Conservation (phyloP, 441 rosid species). For the Bocquillonia castaneifolia region DNA sequence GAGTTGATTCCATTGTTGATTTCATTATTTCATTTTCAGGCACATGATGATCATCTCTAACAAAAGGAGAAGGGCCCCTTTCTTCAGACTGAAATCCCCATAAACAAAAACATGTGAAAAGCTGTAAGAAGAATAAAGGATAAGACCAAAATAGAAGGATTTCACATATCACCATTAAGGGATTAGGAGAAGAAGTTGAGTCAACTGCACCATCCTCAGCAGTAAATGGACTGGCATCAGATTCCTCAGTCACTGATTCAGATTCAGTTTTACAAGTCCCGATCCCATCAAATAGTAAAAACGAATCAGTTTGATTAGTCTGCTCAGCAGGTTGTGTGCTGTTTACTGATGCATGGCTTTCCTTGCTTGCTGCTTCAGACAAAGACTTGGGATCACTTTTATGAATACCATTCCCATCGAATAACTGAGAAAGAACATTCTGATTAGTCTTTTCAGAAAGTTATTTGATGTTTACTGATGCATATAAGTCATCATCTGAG, state of each 20-base stretch:
- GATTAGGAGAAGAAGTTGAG: constrained; percentile 33
- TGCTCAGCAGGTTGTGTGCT: constrained; percentile 20
- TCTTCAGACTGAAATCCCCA: constrained; percentile 30
- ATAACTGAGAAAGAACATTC: constrained; percentile 18
- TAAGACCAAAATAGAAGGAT: constrained; percentile 19
- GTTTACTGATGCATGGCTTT: constrained; percentile 23
- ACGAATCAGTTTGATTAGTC: constrained; percentile 24
- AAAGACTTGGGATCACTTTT: constrained; percentile 28
- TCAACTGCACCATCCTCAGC: constrained; percentile 20
- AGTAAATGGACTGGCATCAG: constrained; percentile 23
- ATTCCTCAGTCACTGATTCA: constrained; percentile 25
- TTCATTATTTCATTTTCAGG: constrained; percentile 22
- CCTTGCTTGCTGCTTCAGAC: constrained; percentile 21
- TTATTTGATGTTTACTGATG: constrained; percentile 7
- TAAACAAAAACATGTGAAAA: constrained; percentile 17
- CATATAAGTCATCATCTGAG: constrained; percentile 24
- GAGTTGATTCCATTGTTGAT: constrained; percentile 27
- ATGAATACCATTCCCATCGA: constrained; percentile 24
- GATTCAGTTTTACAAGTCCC: constrained; percentile 29
- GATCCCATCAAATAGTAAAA: constrained; percentile 22
- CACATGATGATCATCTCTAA: constrained; percentile 17
- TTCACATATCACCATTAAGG: constrained; percentile 34
- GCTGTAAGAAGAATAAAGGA: constrained; percentile 5
- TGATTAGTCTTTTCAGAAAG: constrained; percentile 24
- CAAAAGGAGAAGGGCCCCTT: constrained; percentile 16